Evolutionary conservation across 106 monocot genomes (phyloP).

Genomic region (Dioscorea zingiberensis): DNA sequence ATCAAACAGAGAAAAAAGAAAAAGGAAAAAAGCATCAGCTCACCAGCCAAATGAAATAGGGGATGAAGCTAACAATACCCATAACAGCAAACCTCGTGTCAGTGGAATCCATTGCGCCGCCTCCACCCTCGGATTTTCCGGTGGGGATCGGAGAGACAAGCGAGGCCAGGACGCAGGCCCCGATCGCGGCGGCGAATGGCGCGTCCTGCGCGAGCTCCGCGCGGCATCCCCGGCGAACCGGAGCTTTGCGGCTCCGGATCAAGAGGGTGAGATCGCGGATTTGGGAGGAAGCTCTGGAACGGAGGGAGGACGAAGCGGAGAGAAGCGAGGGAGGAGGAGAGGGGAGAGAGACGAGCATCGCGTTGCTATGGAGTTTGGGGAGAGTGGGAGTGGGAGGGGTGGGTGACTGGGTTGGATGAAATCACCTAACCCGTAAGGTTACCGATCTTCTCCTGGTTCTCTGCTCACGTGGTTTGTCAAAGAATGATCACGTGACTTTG

Average conservation of each 20-base stretch:
- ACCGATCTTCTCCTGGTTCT: too few species aligned
- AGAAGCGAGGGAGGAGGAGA: background rate
- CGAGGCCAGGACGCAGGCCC: conserved; percentile 76
- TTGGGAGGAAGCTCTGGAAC: background rate
- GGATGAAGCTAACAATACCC: conserved; percentile 84
- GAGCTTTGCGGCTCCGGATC: background rate
- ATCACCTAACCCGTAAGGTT: too few species aligned
- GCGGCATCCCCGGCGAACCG: conserved; percentile 14
- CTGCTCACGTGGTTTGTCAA: too few species aligned
- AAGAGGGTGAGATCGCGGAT: background rate
- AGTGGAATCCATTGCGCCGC: conserved; percentile 52
- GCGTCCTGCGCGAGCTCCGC: conserved; percentile 69
- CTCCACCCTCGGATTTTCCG: conserved; percentile 9
- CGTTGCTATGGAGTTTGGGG: background rate
- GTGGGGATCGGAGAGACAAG: conserved; percentile 40
- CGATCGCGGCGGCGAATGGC: conserved; percentile 80
- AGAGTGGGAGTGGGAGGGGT: too few species aligned
- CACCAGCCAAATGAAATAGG: conserved; percentile 99
- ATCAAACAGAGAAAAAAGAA: background rate
- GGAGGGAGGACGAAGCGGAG: background rate
- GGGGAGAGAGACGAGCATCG: background rate
- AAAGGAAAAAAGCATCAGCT: background rate
- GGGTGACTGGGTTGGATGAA: too few species aligned
- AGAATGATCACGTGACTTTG: too few species aligned
- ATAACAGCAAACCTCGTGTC: conserved; percentile 85